Base-by-base conservation (phyloP, 371 early-diverging fungal genomes). In the Batkoa obscura region DNA sequence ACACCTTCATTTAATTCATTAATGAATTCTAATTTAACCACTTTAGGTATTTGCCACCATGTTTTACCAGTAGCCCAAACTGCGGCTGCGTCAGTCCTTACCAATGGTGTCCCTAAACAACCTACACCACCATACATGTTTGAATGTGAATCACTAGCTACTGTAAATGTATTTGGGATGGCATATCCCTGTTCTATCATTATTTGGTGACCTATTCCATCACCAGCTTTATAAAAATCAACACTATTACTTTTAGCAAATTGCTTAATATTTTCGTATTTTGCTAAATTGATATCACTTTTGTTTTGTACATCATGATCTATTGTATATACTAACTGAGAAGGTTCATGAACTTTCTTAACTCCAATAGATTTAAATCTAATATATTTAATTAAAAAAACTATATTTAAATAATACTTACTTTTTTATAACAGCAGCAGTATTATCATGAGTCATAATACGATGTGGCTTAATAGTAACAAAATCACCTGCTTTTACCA, bases 101-200 rank as follows among this genome's bases (percentile, higher is more conserved):
- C 96, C 51, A 95, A 80, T 12, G 96, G 96, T 15, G 96, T 93
- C 23, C 96, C 96, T 30, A 95, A 70, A 30, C 83, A 78, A 43
- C 93, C 93, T 55, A 88, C 76, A 59, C 94, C 96, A 49, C 96
- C 96, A 67, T 95, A 95, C 89, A 93, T 93, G 70, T 95, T 95
- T 13, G 96, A 91, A 63, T 95, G 96, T 2, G 96, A 95, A 66
- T 95, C 96, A 1, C 92, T 91, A 1, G 93, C 96, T 1, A 95
- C 94, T 1, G 90, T 87, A 67, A 95, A 67, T 6, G 91, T 83
- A 56, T 78, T 69, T 2, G 96, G 96, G 67, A 89, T 86, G 1
- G 92, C 90, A 60, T 92, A 92, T n/a, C 93, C 94, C 65, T 93
- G 91, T 65, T 95, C 96, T 50, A 93, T 80, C 76, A 94, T 81